phyloP scores from a whole-genome alignment of 1,284 basidiomycete genomes.

The Cystobasidium sp. region DNA sequence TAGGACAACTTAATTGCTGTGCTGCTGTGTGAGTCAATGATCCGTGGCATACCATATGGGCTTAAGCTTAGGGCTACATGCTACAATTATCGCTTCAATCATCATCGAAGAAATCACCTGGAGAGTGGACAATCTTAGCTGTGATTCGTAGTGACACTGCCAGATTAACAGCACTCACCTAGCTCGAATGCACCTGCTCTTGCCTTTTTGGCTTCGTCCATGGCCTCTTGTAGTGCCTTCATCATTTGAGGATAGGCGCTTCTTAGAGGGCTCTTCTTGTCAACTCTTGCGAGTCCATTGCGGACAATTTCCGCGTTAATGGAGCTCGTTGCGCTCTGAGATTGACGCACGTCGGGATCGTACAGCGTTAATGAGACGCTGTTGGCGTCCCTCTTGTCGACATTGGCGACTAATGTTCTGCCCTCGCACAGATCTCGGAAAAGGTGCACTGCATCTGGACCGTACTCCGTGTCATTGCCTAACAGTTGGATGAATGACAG shows the following conservation, averaged over 20 bases:
- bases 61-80: neutral
- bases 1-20: neutral
- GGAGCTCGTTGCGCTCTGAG: slow-evolving; percentile 40
- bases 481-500: slow-evolving; percentile 53
- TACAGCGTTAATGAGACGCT: slow-evolving; percentile 51
- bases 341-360: slow-evolving; percentile 46
- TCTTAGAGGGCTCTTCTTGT: slow-evolving; percentile 47
- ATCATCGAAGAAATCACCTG: slow-evolving; percentile 43
- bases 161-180: slow-evolving; percentile 14
- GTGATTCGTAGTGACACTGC: neutral
- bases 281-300: slow-evolving; percentile 51
- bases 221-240: slow-evolving; percentile 49
- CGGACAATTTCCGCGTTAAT: slow-evolving; percentile 51
- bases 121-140: neutral
- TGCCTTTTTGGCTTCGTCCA: slow-evolving; percentile 48
- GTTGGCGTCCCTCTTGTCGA: slow-evolving; percentile 73
- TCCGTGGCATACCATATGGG: neutral
- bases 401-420: slow-evolving; percentile 84
- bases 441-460: slow-evolving; percentile 77
- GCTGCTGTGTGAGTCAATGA: neutral
- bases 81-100: slow-evolving; percentile 3
- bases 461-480: slow-evolving; percentile 62
- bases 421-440: slow-evolving; percentile 84
- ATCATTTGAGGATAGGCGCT: slow-evolving; percentile 50
- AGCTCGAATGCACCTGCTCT: slow-evolving; percentile 42